Conservation (phyloP, 2,329 filamentous ascomycete species). For the Knufia fluminis region DNA sequence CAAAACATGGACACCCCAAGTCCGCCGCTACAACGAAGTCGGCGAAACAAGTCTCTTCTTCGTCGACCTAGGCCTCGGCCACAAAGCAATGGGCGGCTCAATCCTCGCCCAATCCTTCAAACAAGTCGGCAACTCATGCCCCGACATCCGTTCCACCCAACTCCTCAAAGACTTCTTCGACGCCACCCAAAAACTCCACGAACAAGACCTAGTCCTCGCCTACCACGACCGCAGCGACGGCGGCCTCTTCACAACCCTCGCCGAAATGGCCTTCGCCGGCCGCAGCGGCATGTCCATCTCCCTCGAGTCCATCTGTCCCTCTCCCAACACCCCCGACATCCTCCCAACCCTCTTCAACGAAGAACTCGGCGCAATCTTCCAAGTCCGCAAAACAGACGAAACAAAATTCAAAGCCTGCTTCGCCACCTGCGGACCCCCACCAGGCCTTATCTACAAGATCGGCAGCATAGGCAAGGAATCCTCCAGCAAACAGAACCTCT, state of each 20-base stretch:
- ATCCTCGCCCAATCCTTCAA: conserved; percentile 83
- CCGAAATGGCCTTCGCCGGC: conserved; percentile 97
- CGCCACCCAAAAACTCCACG: conserved; percentile 61
- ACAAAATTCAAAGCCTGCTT: conserved; percentile 82
- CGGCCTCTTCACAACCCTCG: conserved; percentile 79
- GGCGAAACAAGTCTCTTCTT: conserved; percentile 83
- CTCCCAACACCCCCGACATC: conserved; percentile 54
- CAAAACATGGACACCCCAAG: conserved; percentile 87
- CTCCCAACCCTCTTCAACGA: conserved; percentile 86
- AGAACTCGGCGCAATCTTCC: conserved; percentile 92
- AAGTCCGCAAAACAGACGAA: conserved; percentile 77
- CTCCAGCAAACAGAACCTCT: conserved; percentile 62
- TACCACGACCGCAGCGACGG: conserved; percentile 95
- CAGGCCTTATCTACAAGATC: conserved; percentile 73
- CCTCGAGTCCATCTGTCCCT: conserved; percentile 58
- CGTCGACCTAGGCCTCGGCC: conserved; percentile 76
- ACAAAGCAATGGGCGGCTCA: conserved; percentile 77
- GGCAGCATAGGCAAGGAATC: conserved; percentile 58
- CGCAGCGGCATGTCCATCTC: conserved; percentile 79
- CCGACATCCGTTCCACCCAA: conserved; percentile 75
- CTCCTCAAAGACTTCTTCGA: conserved; percentile 86
- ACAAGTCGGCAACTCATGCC: conserved; percentile 72
- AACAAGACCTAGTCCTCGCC: conserved; percentile 67
- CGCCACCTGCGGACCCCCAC: conserved; percentile 75
- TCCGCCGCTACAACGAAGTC: conserved; percentile 73